Conservation (phyloP, 495 filamentous ascomycete species). For the Penicillium verhagenii region DNA sequence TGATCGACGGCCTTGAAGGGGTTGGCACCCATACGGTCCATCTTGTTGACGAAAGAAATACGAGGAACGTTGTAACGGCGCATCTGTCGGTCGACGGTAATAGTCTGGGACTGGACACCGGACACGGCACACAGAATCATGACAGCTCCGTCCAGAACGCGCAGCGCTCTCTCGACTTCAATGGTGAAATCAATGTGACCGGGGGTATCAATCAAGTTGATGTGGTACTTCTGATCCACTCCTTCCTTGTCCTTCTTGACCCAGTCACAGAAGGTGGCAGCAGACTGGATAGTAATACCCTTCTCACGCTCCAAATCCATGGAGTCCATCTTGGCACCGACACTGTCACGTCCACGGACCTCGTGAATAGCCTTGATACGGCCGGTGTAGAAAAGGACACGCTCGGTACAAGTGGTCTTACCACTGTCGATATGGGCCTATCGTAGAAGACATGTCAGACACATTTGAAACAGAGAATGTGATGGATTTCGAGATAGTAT, state of each 20-base stretch:
- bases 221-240: conserved; percentile 86
- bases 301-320: conserved; percentile 99
- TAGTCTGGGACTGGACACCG: conserved; percentile 96
- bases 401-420: conserved; percentile 95
- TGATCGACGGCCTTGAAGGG: conserved; percentile 97
- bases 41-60: conserved; percentile 98
- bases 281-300: conserved; percentile 98
- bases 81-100: conserved; percentile 99
- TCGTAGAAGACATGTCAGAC: conserved; percentile 13
- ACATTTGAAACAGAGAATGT: not conserved
- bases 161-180: conserved; percentile 93
- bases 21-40: conserved; percentile 99
- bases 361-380: conserved; percentile 97
- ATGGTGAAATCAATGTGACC: conserved; percentile 99
- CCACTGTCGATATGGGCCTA: conserved; percentile 99
- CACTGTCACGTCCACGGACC: conserved; percentile 90
- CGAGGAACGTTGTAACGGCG: conserved; percentile 94
- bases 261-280: conserved; percentile 98
- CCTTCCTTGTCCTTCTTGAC: conserved; percentile 71
- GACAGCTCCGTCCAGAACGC: conserved; percentile 95
- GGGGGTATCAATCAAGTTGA: conserved; percentile 98
- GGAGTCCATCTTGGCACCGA: conserved; percentile 99
- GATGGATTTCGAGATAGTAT: not conserved
- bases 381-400: conserved; percentile 97
- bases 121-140: conserved; percentile 99